Evolutionary conservation across 1,284 basidiomycete genomes (phyloP).

Genomic region (Trichosporon sp.): DNA sequence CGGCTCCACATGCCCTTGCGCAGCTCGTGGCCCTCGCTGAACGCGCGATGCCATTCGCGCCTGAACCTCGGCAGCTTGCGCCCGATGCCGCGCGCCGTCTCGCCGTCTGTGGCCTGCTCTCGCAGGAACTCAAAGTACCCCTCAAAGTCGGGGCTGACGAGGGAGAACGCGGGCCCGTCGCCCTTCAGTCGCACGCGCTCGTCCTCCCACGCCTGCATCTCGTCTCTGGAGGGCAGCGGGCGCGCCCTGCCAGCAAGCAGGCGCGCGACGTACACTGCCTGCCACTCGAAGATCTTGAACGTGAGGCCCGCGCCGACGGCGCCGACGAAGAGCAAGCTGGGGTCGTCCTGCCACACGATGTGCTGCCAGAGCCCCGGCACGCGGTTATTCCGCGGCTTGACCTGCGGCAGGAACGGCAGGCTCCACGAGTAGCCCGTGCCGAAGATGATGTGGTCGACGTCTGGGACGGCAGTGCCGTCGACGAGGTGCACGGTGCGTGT

Average conservation of each 20-base stretch:
- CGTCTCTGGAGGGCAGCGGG: conserved; percentile 20
- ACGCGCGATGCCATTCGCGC: conserved; percentile 10
- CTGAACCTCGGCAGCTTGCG: conserved; percentile 8
- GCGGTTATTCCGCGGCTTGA: conserved; percentile 52
- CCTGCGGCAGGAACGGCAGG: conserved; percentile 12
- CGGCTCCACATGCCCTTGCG: conserved; percentile 12
- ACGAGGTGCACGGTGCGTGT: conserved; percentile 9
- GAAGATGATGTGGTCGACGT: conserved; percentile 17
- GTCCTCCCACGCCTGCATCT: conserved; percentile 8
- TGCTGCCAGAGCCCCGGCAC: conserved; percentile 54
- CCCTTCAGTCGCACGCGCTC: conserved; percentile 6
- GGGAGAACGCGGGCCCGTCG: conserved; percentile 7
- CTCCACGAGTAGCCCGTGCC: conserved; percentile 16
- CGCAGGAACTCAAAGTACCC: conserved; percentile 13
- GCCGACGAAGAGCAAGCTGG: conserved; percentile 52
- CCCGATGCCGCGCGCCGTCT: not conserved
- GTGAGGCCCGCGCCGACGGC: conserved; percentile 33
- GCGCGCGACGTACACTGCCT: conserved; percentile 32
- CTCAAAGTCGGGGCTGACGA: conserved; percentile 11
- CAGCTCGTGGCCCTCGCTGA: conserved; percentile 12
- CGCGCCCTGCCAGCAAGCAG: conserved; percentile 28
- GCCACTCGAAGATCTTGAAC: conserved; percentile 41
- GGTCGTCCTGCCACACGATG: conserved; percentile 55
- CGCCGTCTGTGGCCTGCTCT: conserved; percentile 1
- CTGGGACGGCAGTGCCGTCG: conserved; percentile 5